Conservation (phyloP, 78 protist genomes). For the Planoprotostelium fungivorum region DNA sequence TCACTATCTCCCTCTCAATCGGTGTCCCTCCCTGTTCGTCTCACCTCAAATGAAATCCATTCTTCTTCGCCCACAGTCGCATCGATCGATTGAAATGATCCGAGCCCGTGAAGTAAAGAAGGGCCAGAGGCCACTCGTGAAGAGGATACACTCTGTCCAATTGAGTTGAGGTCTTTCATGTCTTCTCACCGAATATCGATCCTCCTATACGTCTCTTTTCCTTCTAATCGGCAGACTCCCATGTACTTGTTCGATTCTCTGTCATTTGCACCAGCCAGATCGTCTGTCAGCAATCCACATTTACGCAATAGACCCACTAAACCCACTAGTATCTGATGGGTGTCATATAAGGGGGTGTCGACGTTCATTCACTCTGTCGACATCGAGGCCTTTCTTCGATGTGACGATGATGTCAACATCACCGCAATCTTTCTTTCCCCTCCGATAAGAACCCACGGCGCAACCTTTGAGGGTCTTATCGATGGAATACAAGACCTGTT, state of each 20-base stretch:
- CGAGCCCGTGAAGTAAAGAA: not conserved
- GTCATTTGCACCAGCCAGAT: not conserved
- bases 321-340: not conserved
- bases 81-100: not conserved
- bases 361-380: not conserved
- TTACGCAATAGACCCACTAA: not conserved
- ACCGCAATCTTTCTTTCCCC: not conserved
- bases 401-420: not conserved
- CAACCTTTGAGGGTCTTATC: not conserved
- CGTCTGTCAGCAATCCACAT: not conserved
- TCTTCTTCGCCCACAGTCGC: not conserved
- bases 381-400: not conserved
- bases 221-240: not conserved
- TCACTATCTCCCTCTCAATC: not conserved
- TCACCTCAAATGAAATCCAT: not conserved
- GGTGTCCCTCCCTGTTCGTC: not conserved
- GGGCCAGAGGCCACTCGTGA: not conserved
- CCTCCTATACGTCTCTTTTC: not conserved
- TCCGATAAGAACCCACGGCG: not conserved
- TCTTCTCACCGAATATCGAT: too few relatives aligned
- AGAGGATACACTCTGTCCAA: not conserved
- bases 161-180: too few relatives aligned
- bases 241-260: not conserved
- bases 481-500: not conserved
- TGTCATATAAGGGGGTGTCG: too few relatives aligned